Evolutionary conservation across 2,329 filamentous ascomycete genomes (phyloP).

Genomic region (Cordyceps fumosorosea): DNA sequence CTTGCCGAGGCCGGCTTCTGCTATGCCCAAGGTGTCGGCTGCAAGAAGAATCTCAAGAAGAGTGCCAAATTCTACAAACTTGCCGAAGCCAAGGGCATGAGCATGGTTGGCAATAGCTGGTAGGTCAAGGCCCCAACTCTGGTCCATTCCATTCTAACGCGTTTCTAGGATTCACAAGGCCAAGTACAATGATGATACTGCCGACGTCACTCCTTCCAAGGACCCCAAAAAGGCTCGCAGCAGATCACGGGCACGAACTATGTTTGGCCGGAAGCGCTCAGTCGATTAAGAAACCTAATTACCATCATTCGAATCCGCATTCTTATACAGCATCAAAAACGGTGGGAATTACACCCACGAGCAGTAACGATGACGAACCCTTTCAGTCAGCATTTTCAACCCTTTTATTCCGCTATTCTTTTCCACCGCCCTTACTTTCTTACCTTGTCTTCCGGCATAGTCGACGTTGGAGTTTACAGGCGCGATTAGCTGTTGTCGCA

Average conservation of each 20-base stretch:
- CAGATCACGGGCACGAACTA: slow-evolving; percentile 68
- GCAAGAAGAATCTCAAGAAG: slow-evolving; percentile 93
- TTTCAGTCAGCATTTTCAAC: neutral
- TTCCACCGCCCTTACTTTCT: neutral
- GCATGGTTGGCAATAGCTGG: slow-evolving; percentile 98
- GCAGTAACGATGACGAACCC: neutral
- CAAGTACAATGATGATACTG: slow-evolving; percentile 70
- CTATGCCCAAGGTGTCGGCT: slow-evolving; percentile 87
- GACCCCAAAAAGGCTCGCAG: slow-evolving; percentile 61
- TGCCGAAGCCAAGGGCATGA: slow-evolving; percentile 90
- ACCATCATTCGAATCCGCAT: neutral
- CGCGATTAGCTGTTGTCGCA: slow-evolving; percentile 1
- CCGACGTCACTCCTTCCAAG: slow-evolving; percentile 35
- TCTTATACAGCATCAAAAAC: neutral
- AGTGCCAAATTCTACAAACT: slow-evolving; percentile 84
- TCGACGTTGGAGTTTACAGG: slow-evolving; percentile 4
- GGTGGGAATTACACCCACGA: neutral
- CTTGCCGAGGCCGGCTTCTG: slow-evolving; percentile 93
- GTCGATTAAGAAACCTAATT: slow-evolving; percentile 20
- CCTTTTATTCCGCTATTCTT: neutral
- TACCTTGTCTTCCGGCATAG: neutral
- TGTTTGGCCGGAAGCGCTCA: slow-evolving; percentile 52
- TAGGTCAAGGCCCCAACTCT: slow-evolving; percentile 40
- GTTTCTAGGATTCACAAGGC: slow-evolving; percentile 81
- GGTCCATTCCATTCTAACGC: neutral